Evolutionary conservation across 805 yeast genomes (phyloP).

Genomic region (Wickerhamomyces kurtzmanii): DNA sequence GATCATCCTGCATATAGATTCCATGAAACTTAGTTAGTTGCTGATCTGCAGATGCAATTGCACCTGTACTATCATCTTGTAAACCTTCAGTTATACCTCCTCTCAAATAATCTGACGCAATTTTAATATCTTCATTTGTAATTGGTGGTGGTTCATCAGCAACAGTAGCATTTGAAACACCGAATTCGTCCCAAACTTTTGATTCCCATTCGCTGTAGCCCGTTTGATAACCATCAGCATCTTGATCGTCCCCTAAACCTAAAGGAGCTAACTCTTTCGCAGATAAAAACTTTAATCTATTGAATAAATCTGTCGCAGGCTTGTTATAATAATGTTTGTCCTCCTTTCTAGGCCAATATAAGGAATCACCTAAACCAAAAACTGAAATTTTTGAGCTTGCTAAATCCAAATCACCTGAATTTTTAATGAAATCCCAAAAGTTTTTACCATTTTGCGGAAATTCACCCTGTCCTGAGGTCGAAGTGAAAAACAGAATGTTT

Average conservation of each 20-base stretch:
- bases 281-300: conserved; percentile 58
- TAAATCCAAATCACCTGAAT: conserved; percentile 49
- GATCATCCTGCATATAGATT: conserved; percentile 96
- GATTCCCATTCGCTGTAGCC: conserved; percentile 89
- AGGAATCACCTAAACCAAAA: conserved; percentile 90
- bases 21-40: conserved; percentile 97
- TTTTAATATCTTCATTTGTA: conserved; percentile 93
- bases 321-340: conserved; percentile 91
- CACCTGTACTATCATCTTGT: conserved; percentile 75
- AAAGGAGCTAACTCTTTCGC: conserved; percentile 64
- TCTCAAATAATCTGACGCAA: conserved; percentile 76
- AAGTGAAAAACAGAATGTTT: conserved; percentile 49
- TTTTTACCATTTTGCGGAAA: conserved; percentile 68
- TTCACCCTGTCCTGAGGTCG: conserved; percentile 96
- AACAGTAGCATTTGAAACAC: conserved; percentile 73
- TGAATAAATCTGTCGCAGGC: conserved; percentile 68
- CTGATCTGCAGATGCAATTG: conserved; percentile 83
- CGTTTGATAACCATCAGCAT: conserved; percentile 89
- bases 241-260: conserved; percentile 96
- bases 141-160: conserved; percentile 87
- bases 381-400: conserved; percentile 76
- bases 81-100: conserved; percentile 91
- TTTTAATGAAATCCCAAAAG: conserved; percentile 68
- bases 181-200: conserved; percentile 76
- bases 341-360: conserved; percentile 97